These are phyloP conservation scores for Diaporthe ilicicola DNA, from an alignment of 2,329 filamentous ascomycete genomes.

Conservation along the genomic window DNA sequence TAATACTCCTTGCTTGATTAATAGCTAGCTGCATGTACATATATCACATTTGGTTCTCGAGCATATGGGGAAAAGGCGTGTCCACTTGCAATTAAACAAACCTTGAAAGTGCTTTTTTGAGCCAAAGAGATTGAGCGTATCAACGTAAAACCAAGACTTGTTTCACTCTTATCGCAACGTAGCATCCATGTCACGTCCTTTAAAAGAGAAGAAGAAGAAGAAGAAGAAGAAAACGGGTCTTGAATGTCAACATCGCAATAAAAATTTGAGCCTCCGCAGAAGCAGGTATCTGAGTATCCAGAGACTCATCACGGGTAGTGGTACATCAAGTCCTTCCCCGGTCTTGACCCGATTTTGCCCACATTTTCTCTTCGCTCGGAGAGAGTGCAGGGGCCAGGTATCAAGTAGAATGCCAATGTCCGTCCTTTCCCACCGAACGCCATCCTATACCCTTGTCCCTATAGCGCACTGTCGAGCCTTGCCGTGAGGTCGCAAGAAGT, in stretches of 20 bases:
- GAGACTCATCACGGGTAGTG: conserved; percentile 5
- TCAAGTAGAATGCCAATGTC: neutral
- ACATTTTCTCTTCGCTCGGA: neutral
- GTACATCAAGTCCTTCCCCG: neutral
- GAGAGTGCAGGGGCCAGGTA: neutral
- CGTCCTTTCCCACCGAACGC: neutral
- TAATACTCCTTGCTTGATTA: neutral
- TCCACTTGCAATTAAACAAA: neutral
- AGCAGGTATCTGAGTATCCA: conserved; percentile 14
- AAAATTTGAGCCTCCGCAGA: conserved; percentile 10
- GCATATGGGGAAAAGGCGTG: too few species aligned
- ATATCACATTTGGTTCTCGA: neutral
- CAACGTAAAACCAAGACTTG: neutral
- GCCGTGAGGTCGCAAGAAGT: conserved; percentile 19
- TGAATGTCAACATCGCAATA: neutral
- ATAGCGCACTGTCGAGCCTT: conserved; percentile 20
- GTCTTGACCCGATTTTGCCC: neutral
- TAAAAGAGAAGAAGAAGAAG: too few species aligned
- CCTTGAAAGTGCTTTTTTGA: neutral
- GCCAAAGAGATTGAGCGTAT: neutral
- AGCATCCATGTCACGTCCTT: neutral
- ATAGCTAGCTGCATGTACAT: neutral
- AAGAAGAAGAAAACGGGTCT: neutral
- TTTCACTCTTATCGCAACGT: conserved; percentile 1
- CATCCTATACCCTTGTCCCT: conserved; percentile 6